Conservation (phyloP, 768 basidiomycete genomes). For the Termitomyces sp. region DNA sequence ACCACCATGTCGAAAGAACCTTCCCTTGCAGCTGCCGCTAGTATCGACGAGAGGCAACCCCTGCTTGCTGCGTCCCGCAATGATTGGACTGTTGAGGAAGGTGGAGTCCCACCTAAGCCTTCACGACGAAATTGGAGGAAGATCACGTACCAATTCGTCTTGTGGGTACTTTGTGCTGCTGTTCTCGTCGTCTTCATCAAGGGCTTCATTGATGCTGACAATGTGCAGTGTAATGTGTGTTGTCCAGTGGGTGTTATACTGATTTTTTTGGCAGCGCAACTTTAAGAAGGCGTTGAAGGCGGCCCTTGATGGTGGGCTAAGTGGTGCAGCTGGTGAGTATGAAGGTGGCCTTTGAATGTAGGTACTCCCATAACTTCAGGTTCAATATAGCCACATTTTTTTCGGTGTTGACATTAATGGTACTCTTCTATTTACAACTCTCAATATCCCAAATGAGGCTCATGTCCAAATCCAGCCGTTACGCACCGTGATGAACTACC, state of each 20-base stretch:
- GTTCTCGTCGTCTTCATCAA: slow-evolving; percentile 56
- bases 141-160: slow-evolving; percentile 25
- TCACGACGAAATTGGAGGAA: slow-evolving; percentile 15
- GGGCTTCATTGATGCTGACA: slow-evolving; percentile 63
- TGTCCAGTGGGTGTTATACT: neutral
- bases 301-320: slow-evolving; percentile 87
- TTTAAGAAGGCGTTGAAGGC: slow-evolving; percentile 67
- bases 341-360: slow-evolving; percentile 1
- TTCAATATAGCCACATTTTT: slow-evolving; percentile 77
- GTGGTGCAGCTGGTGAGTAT: slow-evolving; percentile 81
- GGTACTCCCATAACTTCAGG: neutral
- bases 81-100: neutral
- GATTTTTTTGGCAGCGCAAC: slow-evolving; percentile 62
- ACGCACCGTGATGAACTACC: slow-evolving; percentile 95
- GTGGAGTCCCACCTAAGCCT: neutral
- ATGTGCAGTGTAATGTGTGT: slow-evolving; percentile 41
- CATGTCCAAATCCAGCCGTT: slow-evolving; percentile 49
- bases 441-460: neutral
- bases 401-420: slow-evolving; percentile 89
- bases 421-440: slow-evolving; percentile 6
- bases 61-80: neutral
- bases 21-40: no score
- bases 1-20: neutral
- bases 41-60: neutral
- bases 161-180: slow-evolving; percentile 32